Percentiles rank a stretch among this genome's conserved stretches.
These are phyloP conservation scores for Flaveria brownii DNA, from an alignment of 129 eudicot genomes.

Conservation along the genomic window DNA sequence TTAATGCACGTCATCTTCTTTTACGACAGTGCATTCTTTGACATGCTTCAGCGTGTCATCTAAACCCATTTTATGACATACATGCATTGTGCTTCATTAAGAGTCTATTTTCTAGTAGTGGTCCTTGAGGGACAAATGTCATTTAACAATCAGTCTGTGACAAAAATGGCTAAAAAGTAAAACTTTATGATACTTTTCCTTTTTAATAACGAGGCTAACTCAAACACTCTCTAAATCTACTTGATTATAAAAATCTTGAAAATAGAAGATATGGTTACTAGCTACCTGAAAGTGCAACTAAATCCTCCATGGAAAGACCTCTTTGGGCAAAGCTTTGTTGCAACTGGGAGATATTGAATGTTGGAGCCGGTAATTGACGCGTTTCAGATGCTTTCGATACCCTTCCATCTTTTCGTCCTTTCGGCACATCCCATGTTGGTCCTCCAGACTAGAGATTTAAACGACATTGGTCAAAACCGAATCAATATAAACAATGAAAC, in stretches of 20 bases:
- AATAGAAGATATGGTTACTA: not conserved
- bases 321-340: constrained; percentile 77
- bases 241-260: not conserved
- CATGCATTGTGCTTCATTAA: too few relatives aligned
- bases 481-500: not conserved
- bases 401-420: constrained; percentile 83
- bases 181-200: too few relatives aligned
- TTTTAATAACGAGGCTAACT: too few relatives aligned
- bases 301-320: constrained; percentile 74
- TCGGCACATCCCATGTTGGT: constrained; percentile 82
- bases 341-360: constrained; percentile 69
- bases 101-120: too few relatives aligned
- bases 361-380: constrained; percentile 64
- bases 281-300: constrained; percentile 85
- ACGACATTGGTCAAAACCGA: not conserved
- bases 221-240: too few relatives aligned
- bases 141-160: not conserved
- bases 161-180: too few relatives aligned
- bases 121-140: not conserved
- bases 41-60: too few relatives aligned
- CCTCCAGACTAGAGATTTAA: constrained; percentile 65
- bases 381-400: constrained; percentile 61
- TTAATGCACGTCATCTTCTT: too few relatives aligned
- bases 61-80: too few relatives aligned
- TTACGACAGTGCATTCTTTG: too few relatives aligned